Percentiles rank a stretch among this genome's conserved stretches.
Evolutionary conservation across 75 land plant genomes (phyloP).

Genomic region (Picea glauca): DNA sequence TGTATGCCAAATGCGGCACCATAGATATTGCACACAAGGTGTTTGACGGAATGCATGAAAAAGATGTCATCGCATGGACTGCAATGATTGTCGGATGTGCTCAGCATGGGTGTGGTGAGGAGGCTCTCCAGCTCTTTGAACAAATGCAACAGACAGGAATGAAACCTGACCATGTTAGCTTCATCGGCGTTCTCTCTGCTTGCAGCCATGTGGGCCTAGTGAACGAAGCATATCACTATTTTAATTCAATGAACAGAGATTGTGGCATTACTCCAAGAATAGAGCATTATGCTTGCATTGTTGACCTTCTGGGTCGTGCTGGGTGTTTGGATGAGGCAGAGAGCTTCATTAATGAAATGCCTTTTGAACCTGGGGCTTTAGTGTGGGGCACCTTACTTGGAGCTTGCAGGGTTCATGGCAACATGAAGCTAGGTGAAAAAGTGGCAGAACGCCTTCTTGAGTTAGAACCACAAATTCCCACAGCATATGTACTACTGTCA

Average conservation of each 20-base stretch:
- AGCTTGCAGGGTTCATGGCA: slow-evolving; percentile 18
- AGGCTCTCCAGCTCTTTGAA: slow-evolving; percentile 15
- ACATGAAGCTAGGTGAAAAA: slow-evolving; percentile 20
- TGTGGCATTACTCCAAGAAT: background rate
- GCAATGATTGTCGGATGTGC: slow-evolving; percentile 20
- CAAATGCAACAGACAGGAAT: slow-evolving; percentile 9
- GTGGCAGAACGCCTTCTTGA: slow-evolving; percentile 20
- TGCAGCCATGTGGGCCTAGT: slow-evolving; percentile 24
- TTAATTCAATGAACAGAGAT: slow-evolving; percentile 11
- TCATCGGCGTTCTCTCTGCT: slow-evolving; percentile 15
- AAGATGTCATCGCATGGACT: slow-evolving; percentile 21
- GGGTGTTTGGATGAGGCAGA: slow-evolving; percentile 17
- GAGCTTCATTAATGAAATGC: slow-evolving; percentile 18
- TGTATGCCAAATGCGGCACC: slow-evolving; percentile 32
- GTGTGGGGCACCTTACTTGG: slow-evolving; percentile 24
- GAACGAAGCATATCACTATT: slow-evolving; percentile 1
- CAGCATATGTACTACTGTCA: slow-evolving; percentile 18
- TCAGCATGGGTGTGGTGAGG: slow-evolving; percentile 24
- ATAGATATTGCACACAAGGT: slow-evolving; percentile 13
- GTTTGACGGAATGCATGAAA: slow-evolving; percentile 6
- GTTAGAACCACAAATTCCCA: slow-evolving; percentile 16
- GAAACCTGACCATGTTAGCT: slow-evolving; percentile 12
- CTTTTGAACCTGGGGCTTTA: slow-evolving; percentile 18
- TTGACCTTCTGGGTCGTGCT: slow-evolving; percentile 18
- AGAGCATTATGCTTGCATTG: slow-evolving; percentile 18